Conservation (phyloP, 208 protist genomes). For the Trichomonas gallinae region DNA sequence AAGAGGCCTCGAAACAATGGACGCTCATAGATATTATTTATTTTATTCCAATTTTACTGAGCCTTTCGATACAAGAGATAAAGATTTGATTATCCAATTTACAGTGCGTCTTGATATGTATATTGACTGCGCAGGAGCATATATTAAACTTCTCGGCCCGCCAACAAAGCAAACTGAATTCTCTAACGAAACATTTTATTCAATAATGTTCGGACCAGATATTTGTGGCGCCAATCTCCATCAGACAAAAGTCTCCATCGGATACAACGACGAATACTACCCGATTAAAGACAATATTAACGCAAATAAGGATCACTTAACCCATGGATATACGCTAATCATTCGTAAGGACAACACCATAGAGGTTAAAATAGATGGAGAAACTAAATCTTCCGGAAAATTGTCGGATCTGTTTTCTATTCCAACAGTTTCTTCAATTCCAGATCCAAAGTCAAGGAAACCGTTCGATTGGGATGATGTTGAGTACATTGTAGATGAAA, state of each 20-base stretch:
- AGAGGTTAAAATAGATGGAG: background rate
- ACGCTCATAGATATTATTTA: background rate
- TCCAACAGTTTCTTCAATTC: background rate
- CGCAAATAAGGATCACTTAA: background rate
- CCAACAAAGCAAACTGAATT: background rate
- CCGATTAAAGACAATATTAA: background rate
- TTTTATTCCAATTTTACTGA: background rate
- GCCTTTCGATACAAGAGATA: background rate
- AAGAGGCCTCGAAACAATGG: background rate
- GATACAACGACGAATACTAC: background rate
- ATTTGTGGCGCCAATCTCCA: background rate
- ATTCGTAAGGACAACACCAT: background rate
- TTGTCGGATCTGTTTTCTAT: background rate
- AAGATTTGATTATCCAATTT: background rate
- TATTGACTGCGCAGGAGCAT: background rate
- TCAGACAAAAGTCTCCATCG: background rate
- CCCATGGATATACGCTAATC: background rate
- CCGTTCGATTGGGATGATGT: background rate
- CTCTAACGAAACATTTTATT: background rate
- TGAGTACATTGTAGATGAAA: background rate
- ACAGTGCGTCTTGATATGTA: background rate
- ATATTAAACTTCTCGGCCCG: background rate
- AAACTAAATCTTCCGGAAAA: background rate
- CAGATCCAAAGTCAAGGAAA: background rate
- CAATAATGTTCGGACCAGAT: conserved; percentile 12